Conservation (phyloP, 169 alveolate species). For the Babesia microti region DNA sequence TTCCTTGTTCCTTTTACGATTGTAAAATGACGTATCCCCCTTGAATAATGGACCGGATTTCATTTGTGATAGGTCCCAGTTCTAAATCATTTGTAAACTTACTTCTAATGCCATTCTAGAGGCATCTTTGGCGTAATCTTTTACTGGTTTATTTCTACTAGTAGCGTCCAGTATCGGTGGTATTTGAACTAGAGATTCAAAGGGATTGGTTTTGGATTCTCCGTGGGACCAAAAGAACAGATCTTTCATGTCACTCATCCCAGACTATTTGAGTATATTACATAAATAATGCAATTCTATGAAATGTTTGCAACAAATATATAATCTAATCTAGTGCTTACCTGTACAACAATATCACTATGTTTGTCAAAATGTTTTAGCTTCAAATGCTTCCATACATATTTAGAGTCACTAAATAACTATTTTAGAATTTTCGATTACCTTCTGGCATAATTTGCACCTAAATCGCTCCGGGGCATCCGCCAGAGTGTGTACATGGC, state of each 20-base stretch:
- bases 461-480: constrained; percentile 45
- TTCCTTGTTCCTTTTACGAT: constrained; percentile 30
- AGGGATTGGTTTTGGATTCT: constrained; percentile 32
- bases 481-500: constrained; percentile 38
- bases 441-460: constrained; percentile 37
- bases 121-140: constrained; percentile 5
- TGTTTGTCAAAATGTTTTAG: constrained; percentile 24
- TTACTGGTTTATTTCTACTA: constrained; percentile 5
- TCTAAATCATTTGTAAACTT: constrained; percentile 1
- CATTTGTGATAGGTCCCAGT: constrained; percentile 6
- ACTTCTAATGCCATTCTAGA: not conserved
- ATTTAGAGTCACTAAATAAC: constrained; percentile 47
- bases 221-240: constrained; percentile 29
- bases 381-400: constrained; percentile 46
- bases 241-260: constrained; percentile 41
- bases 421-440: no score
- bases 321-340: no score
- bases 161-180: constrained; percentile 25
- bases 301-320: no score
- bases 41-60: no score
- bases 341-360: constrained; percentile 30
- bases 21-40: no score
- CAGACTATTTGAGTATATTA: no score
- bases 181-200: constrained; percentile 22
- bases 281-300: no score